Evolutionary conservation across 257 asterid species (phyloP).

Genomic region (Petrea volubilis): DNA sequence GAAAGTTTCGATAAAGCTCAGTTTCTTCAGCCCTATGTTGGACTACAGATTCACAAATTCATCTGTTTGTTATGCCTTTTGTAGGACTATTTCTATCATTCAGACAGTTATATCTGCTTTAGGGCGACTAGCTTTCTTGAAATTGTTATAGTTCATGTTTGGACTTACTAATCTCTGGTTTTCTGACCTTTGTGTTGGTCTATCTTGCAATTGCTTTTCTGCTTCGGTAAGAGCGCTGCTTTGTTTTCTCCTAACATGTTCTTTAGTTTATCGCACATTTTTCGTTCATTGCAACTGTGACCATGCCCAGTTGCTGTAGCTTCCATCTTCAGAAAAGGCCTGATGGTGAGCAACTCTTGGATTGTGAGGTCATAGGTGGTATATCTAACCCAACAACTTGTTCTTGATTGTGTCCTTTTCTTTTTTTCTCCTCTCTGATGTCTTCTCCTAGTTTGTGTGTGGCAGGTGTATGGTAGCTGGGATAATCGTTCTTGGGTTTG

Average conservation of each 20-base stretch:
- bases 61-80: constrained; percentile 36
- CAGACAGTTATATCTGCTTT: constrained; percentile 25
- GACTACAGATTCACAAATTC: constrained; percentile 26
- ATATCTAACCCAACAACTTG: not conserved
- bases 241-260: not conserved
- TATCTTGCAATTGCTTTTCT: constrained; percentile 9
- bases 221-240: not conserved
- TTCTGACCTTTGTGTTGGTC: constrained; percentile 33
- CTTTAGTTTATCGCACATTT: no score
- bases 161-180: constrained; percentile 21
- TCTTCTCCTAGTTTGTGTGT: not conserved
- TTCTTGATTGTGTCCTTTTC: not conserved
- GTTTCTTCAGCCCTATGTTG: constrained; percentile 29
- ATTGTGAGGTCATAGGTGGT: no score
- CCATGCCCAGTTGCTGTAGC: not conserved
- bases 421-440: not conserved
- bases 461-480: not conserved
- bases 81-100: constrained; percentile 33
- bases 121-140: constrained; percentile 21
- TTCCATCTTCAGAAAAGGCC: no score
- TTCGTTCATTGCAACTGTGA: not conserved
- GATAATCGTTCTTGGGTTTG: not conserved
- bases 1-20: constrained; percentile 40
- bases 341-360: no score
- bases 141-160: constrained; percentile 18